Base-by-base conservation (phyloP, 148 eudicot genomes). In the Fallopia convolvulus region DNA sequence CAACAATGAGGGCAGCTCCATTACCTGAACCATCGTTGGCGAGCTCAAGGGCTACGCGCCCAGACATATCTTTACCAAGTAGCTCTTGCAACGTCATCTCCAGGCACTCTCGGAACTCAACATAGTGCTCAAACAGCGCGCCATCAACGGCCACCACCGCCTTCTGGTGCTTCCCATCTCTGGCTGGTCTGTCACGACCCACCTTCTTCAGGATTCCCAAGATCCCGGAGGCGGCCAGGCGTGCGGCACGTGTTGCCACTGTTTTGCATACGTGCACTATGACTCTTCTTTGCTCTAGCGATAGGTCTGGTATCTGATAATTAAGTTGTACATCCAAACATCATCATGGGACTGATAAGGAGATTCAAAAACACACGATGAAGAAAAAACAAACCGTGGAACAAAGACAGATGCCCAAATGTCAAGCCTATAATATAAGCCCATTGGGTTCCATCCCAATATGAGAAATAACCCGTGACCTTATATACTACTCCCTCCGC, bases 1-100 rank as follows among this genome's bases (percentile, higher is more conserved):
- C 97, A 32, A 95, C 99, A 20, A 92, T 79, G 56, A 94, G 91
- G 41, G 99, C 91, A 41, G 98, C 96, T 44, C 98, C 98, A 18
- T 88, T 85, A 21, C 97, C 99, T 0, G 99, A 92, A 14, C 96
- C 97, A 52, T 92, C 99, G 39, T 81, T 88, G 49, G 91, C 87
- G 49, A 79, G 96, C 79, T 80, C 82, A 21, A 92, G 83, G 12
- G 80, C 77, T 23, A 94, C 81, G 58, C 48, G 83, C 60, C 86
- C 78, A 10, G 87, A 82, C 33, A 78, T 87, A 32, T 84, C 81
- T 15, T 83, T 80, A 12, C 84, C 88, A 11, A 92, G 85, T 78
- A 94, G 87, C 81, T 83, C 82, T 21, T 87, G 84, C 26, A 94
- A 88, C 42, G 93, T 88, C 78, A 61, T 76, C 75, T 88, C 79